These are phyloP conservation scores for Capsella bursapastoris DNA, from an alignment of 345 rosid species.

Conservation along the genomic window DNA sequence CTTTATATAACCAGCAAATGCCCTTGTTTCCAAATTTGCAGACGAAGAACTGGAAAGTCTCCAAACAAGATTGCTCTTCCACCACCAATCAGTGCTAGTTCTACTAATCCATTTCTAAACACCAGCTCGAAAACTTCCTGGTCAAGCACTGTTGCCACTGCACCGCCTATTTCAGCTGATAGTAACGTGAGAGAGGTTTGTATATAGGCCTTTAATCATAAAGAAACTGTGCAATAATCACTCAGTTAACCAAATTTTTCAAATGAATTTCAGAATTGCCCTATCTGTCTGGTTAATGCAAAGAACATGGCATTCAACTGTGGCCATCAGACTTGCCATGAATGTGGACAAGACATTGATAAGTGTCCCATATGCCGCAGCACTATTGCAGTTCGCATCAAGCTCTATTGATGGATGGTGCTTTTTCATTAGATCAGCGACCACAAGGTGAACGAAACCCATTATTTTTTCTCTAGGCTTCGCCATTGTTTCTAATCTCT, in stretches of 20 bases:
- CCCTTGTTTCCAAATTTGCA: slow-evolving; percentile 38
- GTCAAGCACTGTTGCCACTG: slow-evolving; percentile 43
- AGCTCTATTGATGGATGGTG: slow-evolving; percentile 53
- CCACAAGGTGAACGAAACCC: background rate
- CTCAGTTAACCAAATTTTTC: background rate
- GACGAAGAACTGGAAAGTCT: slow-evolving; percentile 49
- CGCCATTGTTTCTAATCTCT: slow-evolving; percentile 13
- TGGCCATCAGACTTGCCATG: slow-evolving; percentile 86
- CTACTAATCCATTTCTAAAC: slow-evolving; percentile 43
- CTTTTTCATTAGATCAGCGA: slow-evolving; percentile 1
- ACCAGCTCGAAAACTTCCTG: slow-evolving; percentile 46
- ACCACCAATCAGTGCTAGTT: slow-evolving; percentile 55
- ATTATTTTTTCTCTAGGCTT: background rate
- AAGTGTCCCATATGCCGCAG: slow-evolving; percentile 81
- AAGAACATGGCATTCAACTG: slow-evolving; percentile 87
- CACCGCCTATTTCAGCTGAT: slow-evolving; percentile 45
- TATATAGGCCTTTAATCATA: background rate
- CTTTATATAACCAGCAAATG: background rate
- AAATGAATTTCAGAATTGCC: slow-evolving; percentile 59
- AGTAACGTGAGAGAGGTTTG: slow-evolving; percentile 58
- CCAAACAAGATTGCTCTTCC: slow-evolving; percentile 70
- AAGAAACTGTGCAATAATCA: background rate
- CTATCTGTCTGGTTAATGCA: slow-evolving; percentile 64
- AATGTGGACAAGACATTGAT: slow-evolving; percentile 69
- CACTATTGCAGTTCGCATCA: slow-evolving; percentile 61